Conservation (phyloP, 139 green algal genomes). For the Pleodorina starrii region DNA sequence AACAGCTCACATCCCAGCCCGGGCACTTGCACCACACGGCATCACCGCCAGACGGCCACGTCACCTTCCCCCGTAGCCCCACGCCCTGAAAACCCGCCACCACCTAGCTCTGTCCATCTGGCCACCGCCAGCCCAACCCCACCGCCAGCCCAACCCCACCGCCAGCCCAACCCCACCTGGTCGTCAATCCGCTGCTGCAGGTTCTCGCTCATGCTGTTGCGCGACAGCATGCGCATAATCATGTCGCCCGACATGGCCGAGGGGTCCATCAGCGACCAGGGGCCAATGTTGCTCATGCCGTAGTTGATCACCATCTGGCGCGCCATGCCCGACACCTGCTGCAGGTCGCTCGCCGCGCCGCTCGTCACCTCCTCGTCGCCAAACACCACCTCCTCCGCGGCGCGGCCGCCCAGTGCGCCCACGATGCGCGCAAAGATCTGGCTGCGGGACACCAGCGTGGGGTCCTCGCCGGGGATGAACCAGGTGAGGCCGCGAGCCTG, state of each 20-base stretch:
- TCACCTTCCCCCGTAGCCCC: too few species aligned
- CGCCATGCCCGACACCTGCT: constrained; percentile 88
- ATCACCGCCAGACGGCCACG: neutral
- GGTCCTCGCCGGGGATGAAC: constrained; percentile 96
- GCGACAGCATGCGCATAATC: constrained; percentile 99
- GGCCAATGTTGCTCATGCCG: constrained; percentile 98
- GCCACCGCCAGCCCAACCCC: too few species aligned
- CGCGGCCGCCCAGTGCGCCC: constrained; percentile 94
- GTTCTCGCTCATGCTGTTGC: constrained; percentile 97
- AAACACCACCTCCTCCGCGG: constrained; percentile 98
- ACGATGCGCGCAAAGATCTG: constrained; percentile 99
- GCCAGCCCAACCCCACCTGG: too few species aligned
- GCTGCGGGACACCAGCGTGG: constrained; percentile 95
- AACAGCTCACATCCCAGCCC: neutral
- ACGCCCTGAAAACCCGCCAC: too few species aligned
- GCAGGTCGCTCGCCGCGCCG: constrained; percentile 79
- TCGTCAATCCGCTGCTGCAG: constrained; percentile 95
- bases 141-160: too few species aligned
- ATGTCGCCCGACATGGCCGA: constrained; percentile 87
- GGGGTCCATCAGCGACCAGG: constrained; percentile 95
- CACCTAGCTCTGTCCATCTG: too few species aligned
- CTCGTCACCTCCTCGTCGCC: constrained; percentile 96
- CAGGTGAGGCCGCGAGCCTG: constrained; percentile 98
- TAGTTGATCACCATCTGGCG: constrained; percentile 99
- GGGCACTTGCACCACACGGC: neutral